phyloP scores from a whole-genome alignment of 2,329 filamentous ascomycete genomes.

The Cercospora sesami region DNA sequence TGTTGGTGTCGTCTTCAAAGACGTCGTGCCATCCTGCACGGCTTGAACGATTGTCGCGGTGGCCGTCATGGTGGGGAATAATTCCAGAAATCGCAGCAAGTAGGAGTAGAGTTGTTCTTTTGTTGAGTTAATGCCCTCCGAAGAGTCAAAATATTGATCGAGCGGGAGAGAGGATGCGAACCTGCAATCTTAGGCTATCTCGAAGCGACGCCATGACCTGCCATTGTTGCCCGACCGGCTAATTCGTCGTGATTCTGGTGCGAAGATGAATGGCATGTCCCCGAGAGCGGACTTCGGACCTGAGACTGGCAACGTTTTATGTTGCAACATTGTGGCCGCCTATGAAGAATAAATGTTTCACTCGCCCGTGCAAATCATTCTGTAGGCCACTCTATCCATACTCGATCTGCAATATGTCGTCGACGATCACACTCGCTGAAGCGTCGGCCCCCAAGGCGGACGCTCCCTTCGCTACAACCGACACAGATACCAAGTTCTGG shows the following conservation, averaged over 20 bases:
- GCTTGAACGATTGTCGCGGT: not conserved
- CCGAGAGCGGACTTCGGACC: not conserved
- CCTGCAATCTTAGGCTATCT: not conserved
- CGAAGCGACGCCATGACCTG: not conserved
- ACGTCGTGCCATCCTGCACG: not conserved
- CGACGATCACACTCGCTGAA: not conserved
- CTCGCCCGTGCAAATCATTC: not conserved
- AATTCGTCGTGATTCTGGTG: not conserved
- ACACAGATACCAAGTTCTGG: not conserved
- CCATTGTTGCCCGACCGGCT: not conserved
- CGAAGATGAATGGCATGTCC: not conserved
- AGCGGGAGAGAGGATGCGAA: not conserved
- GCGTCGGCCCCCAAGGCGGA: not conserved
- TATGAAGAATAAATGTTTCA: not conserved
- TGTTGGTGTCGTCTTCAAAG: not conserved
- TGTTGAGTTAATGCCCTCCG: not conserved
- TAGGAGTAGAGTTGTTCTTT: too few relatives aligned
- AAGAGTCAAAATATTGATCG: not conserved
- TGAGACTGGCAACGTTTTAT: not conserved
- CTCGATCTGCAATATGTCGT: not conserved
- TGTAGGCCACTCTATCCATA: not conserved
- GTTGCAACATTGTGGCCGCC: not conserved
- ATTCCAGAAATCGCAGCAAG: too few relatives aligned
- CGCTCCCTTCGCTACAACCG: not conserved
- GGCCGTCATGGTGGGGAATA: not conserved